Percentiles rank a stretch among this genome's conserved stretches.
Evolutionary conservation across 371 early-diverging fungal species (phyloP).

Genomic region (Capniomyces stellatus): DNA sequence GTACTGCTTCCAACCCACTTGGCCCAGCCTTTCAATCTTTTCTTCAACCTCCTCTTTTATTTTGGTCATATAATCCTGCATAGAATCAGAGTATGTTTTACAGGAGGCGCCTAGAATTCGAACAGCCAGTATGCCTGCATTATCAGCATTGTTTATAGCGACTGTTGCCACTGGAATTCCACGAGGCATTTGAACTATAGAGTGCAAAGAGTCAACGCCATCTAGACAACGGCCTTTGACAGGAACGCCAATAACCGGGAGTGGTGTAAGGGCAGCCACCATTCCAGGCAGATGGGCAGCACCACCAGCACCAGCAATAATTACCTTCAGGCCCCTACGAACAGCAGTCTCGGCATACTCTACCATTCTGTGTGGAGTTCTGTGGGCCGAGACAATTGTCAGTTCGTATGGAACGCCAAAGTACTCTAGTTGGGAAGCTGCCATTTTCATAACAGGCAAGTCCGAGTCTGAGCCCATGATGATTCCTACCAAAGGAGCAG

Average conservation of each 20-base stretch:
- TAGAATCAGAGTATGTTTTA: slow-evolving; percentile 49
- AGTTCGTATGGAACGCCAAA: slow-evolving; percentile 86
- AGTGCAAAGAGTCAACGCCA: slow-evolving; percentile 87
- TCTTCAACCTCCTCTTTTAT: slow-evolving; percentile 69
- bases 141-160: slow-evolving; percentile 89
- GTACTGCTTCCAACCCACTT: slow-evolving; percentile 56
- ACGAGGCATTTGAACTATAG: slow-evolving; percentile 97
- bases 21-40: slow-evolving; percentile 60
- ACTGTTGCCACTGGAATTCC: slow-evolving; percentile 95
- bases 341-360: slow-evolving; percentile 77
- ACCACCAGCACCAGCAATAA: slow-evolving; percentile 95
- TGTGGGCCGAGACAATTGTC: slow-evolving; percentile 89
- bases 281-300: slow-evolving; percentile 97
- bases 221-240: slow-evolving; percentile 79
- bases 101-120: slow-evolving; percentile 69
- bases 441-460: slow-evolving; percentile 80
- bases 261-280: slow-evolving; percentile 89
- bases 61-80: slow-evolving; percentile 51
- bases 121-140: slow-evolving; percentile 87
- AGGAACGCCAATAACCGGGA: slow-evolving; percentile 95
- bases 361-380: slow-evolving; percentile 83
- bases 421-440: slow-evolving; percentile 64
- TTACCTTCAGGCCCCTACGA: slow-evolving; percentile 74
- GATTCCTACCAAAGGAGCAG: slow-evolving; percentile 69
- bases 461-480: slow-evolving; percentile 97